Evolutionary conservation across 805 yeast genomes (phyloP), one percentile per base, ranked within the genome.

Genomic region (Blastobotrys terrestris): DNA sequence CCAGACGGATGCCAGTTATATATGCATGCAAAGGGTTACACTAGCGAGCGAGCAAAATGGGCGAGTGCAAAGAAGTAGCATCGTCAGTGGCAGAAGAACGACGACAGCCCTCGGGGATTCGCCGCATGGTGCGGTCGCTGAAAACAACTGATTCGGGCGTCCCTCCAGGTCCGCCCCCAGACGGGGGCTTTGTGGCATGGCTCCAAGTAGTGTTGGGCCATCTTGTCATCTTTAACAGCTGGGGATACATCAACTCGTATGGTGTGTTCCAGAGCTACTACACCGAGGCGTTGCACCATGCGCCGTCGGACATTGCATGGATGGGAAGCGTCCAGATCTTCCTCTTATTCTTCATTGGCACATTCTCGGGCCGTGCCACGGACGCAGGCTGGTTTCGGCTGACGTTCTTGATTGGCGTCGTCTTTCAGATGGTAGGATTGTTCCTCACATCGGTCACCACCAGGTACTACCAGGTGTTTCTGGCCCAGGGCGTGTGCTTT

Each of bases 401-500:
- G 22, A 52, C 63, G 58, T 59, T 55, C 20, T 50, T 61, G 20
- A 48, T 49, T 2, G 68, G 67, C 5, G 56, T 62, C 2, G 22
- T 65, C 3, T 20, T 61, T 8, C 59, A 62, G 42, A 56, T 58
- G 26, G 56, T 61, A 16, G 63, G 67, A 3, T 49, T 65, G 26
- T 66, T 70, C 67, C 58, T 68, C 58, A 53, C 60, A 5, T 61
- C 67, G 21, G 57, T 67, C 47, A 74, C 78, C 44, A 64, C 65
- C 2, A 61, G 69, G 7, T 68, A 76, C 14, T 77, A 73, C 59
- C 85, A 81, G 53, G 75, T 81, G 52, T 68, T 82, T 39, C 63
- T 81, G 13, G 71, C 78, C 6, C 80, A 78, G 63, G 78, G 84
- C 31, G 60, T 77, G 14, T 74, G 79, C 6, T 62, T 73, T 44